Percentiles rank a stretch among this genome's conserved stretches.
Evolutionary conservation across 164 flowering plant species (phyloP).

Genomic region (Aristolochia californica): DNA sequence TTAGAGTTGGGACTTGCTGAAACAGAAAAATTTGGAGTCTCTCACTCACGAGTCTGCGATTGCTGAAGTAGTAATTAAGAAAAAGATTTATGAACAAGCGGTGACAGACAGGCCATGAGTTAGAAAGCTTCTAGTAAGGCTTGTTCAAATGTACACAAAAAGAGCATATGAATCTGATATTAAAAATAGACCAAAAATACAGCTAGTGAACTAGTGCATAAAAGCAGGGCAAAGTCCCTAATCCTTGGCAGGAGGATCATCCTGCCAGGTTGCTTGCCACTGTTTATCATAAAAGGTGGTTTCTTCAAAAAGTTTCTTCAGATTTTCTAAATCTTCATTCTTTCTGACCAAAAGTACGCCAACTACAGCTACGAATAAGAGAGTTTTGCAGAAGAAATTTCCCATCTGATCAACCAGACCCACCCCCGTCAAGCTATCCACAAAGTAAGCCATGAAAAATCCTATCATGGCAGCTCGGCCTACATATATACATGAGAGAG

Average conservation of each 20-base stretch:
- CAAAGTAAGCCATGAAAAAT: constrained; percentile 94
- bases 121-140: too few species aligned
- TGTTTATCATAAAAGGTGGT: constrained; percentile 95
- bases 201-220: too few species aligned
- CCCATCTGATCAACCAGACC: constrained; percentile 97
- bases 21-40: too few species aligned
- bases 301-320: constrained; percentile 81
- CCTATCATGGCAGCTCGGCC: constrained; percentile 99
- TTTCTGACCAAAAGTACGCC: constrained; percentile 81
- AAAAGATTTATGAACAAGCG: too few species aligned
- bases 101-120: too few species aligned
- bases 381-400: constrained; percentile 95
- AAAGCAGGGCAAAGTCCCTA: constrained; percentile 9
- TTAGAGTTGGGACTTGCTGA: too few species aligned
- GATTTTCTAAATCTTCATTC: constrained; percentile 76
- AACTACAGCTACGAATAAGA: constrained; percentile 65
- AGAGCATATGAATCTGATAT: too few species aligned
- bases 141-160: too few species aligned
- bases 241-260: constrained; percentile 38
- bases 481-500: constrained; percentile 12
- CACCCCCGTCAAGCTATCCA: constrained; percentile 92
- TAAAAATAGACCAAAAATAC: too few species aligned
- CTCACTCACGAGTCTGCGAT: too few species aligned
- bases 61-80: too few species aligned
- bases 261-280: constrained; percentile 99